Conservation (phyloP, 768 basidiomycete genomes). For the Pulveroboletus ravenelii region DNA sequence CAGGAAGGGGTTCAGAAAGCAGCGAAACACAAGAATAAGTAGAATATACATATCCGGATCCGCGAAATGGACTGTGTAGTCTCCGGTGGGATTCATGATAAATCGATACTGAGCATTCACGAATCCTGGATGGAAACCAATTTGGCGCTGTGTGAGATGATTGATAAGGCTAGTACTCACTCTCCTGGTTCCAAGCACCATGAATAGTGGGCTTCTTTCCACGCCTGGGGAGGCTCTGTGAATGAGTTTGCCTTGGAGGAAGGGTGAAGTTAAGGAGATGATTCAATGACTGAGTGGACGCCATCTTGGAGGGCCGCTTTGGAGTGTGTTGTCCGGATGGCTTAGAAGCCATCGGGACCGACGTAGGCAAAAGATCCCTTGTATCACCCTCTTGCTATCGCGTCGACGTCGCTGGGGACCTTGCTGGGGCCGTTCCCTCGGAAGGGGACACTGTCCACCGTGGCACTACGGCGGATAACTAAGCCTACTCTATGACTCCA, state of each 20-base stretch:
- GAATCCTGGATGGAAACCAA: constrained; percentile 57
- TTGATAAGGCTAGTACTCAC: constrained; percentile 47
- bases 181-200: constrained; percentile 86
- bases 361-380: constrained; percentile 22
- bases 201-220: constrained; percentile 63
- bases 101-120: constrained; percentile 97
- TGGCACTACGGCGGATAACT: neutral
- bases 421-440: constrained; percentile 43
- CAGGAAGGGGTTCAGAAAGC: neutral
- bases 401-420: constrained; percentile 6
- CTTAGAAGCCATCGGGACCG: constrained; percentile 24
- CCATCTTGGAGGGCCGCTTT: constrained; percentile 66
- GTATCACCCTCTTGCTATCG: constrained; percentile 9
- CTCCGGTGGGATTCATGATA: constrained; percentile 88
- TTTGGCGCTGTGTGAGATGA: constrained; percentile 14
- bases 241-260: constrained; percentile 75
- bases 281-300: constrained; percentile 60
- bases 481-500: constrained; percentile 18
- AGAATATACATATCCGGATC: constrained; percentile 89
- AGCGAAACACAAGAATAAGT: neutral
- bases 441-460: constrained; percentile 39
- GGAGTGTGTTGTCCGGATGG: constrained; percentile 35
- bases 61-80: constrained; percentile 92
- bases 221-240: constrained; percentile 62
- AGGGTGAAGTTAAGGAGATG: constrained; percentile 93